phyloP scores from a whole-genome alignment of 106 monocot genomes.

The Triglochin maritima region DNA sequence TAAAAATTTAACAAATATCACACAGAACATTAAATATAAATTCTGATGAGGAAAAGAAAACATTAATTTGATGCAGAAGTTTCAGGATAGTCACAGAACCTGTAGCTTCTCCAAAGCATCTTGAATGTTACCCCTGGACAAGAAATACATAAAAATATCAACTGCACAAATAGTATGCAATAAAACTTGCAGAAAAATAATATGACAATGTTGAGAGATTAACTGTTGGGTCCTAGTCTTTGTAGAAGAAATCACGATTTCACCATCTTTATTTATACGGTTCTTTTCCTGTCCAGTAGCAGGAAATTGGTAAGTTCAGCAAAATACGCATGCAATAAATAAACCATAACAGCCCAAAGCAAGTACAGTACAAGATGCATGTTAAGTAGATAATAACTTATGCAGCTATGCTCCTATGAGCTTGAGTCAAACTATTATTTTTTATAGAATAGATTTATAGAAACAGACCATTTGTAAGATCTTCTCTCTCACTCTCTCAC shows the following conservation, averaged over 20 bases:
- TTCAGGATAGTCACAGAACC: constrained; percentile 19
- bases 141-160: constrained; percentile 5
- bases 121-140: constrained; percentile 77
- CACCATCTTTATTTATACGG: constrained; percentile 89
- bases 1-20: background rate
- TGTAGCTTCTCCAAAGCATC: constrained; percentile 92
- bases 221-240: constrained; percentile 95
- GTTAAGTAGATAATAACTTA: background rate
- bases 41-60: background rate
- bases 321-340: background rate
- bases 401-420: background rate
- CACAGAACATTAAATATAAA: background rate
- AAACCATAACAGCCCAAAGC: background rate
- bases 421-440: background rate
- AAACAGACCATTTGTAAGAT: constrained; percentile 74
- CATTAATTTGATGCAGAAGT: background rate
- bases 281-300: constrained; percentile 76
- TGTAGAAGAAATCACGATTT: constrained; percentile 92
- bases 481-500: constrained; percentile 71
- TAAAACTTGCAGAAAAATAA: constrained; percentile 3
- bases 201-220: constrained; percentile 9
- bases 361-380: background rate
- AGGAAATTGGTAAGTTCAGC: background rate
- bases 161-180: background rate
- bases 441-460: background rate